Evolutionary conservation across 768 basidiomycete genomes (phyloP), one percentile per base, ranked within the genome.

Genomic region (Pulveroboletus sp.): DNA sequence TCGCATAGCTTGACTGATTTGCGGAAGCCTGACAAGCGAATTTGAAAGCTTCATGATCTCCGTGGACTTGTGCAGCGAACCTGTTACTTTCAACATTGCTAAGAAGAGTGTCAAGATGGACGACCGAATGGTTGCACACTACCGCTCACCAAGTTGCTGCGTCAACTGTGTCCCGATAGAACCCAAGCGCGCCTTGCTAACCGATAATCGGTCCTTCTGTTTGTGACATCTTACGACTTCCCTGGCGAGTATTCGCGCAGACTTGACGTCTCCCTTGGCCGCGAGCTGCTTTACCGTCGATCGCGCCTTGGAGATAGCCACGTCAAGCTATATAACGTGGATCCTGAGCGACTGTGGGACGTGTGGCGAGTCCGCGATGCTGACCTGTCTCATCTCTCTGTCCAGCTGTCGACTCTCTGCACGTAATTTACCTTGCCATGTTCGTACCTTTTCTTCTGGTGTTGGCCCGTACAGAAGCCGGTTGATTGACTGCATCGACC

Each of bases 41-140:
- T 95, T 98, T n/a, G 93, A 94, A 37, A 94, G 76, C 71, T 89
- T 98, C 94, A 99, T 98, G 54, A 98, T 97, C 67, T 98, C 94
- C 1, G 95, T 93, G 7, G 93, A 96, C 69, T 93, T 96, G 71
- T 97, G 95, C 54, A 99, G 74, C 6, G 94, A 82, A n/a, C 96
- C 96, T 8, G 96, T 97, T 36, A 98, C 91, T 73, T 98, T 99
- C 55, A 85, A 70, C 86, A 97, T 89, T 0, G 96, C 96, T 98
- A 57, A 27, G 32, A 33, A 37, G 52, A 43, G 43, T 33, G 31
- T 43, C 27, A 43, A 35, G 51, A 14, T 26, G 11, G 5, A 11
- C 4, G 1, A 10, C 31, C 39, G 17, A 28, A 30, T 13, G 9
- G 39, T 7, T 10, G 37, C 11, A 50, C 49, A 35, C 27, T 30